These are phyloP conservation scores for Ogataea henricii DNA, from an alignment of 805 yeast genomes.

Conservation along the genomic window DNA sequence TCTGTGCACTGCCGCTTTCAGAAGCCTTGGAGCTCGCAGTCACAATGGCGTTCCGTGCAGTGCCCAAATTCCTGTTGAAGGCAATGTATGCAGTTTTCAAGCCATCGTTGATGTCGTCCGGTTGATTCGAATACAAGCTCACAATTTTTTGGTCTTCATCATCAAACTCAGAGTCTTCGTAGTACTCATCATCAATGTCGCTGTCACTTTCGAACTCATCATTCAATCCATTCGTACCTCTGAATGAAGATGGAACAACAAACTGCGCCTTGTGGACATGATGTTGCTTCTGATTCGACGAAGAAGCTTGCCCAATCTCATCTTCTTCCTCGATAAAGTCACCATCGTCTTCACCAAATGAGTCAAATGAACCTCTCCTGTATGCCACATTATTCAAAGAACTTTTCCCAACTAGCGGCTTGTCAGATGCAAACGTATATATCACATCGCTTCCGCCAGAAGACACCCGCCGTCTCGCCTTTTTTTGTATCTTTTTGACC, in stretches of 20 bases:
- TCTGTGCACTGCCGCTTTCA: constrained; percentile 65
- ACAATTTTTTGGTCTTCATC: constrained; percentile 46
- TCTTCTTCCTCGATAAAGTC: constrained; percentile 30
- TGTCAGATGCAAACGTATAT: constrained; percentile 12
- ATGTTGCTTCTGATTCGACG: neutral
- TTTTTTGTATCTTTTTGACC: constrained; percentile 7
- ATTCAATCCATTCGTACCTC: constrained; percentile 8
- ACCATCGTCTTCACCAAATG: constrained; percentile 32
- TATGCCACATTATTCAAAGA: constrained; percentile 16
- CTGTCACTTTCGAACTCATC: constrained; percentile 27
- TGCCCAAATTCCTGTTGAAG: constrained; percentile 62
- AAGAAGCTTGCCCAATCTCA: constrained; percentile 24
- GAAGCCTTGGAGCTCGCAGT: constrained; percentile 63
- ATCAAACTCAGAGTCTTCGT: constrained; percentile 30
- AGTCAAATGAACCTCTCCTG: constrained; percentile 29
- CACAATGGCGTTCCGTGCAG: constrained; percentile 64
- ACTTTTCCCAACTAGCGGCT: constrained; percentile 15
- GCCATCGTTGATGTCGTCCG: constrained; percentile 70
- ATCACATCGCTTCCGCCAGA: constrained; percentile 17
- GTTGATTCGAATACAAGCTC: constrained; percentile 85
- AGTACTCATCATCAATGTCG: constrained; percentile 28
- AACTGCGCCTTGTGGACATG: constrained; percentile 12
- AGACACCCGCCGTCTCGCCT: constrained; percentile 10
- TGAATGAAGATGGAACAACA: constrained; percentile 11
- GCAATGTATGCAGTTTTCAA: constrained; percentile 72